Evolutionary conservation across 768 basidiomycete genomes (phyloP).

Genomic region (Mycena epipterygia): DNA sequence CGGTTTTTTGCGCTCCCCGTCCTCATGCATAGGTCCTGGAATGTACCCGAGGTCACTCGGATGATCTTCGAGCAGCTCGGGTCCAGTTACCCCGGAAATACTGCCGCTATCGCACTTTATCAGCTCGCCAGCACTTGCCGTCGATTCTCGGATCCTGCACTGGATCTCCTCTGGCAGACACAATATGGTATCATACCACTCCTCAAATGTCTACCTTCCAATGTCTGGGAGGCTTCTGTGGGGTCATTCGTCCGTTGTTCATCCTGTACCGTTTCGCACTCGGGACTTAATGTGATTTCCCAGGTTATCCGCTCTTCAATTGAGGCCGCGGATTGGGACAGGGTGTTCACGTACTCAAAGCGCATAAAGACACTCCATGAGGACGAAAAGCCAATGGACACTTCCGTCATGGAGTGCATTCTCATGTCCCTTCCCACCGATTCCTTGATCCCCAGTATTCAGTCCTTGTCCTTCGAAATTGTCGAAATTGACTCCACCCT

Average conservation of each 20-base stretch:
- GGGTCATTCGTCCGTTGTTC: background rate
- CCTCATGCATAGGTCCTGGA: slow-evolving; percentile 16
- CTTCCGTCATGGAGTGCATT: background rate
- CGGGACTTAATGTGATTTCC: background rate
- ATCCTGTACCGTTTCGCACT: background rate
- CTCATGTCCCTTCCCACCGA: background rate
- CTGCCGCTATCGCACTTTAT: background rate
- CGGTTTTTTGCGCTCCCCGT: too few relatives aligned
- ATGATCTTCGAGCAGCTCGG: slow-evolving; percentile 8
- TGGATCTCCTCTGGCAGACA: slow-evolving; percentile 4
- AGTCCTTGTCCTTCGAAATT: background rate
- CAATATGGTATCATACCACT: background rate
- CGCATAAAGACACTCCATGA: background rate
- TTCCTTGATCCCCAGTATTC: background rate
- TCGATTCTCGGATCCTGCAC: background rate
- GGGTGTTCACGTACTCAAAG: background rate
- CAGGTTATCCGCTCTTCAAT: background rate
- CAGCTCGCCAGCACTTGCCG: slow-evolving; percentile 3
- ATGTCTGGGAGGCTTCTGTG: background rate
- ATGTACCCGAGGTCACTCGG: background rate
- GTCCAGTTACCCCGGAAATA: too few relatives aligned
- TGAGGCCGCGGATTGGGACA: background rate
- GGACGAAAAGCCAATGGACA: background rate
- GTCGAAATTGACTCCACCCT: background rate
- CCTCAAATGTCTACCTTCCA: slow-evolving; percentile 7